Evolutionary conservation across 2,329 filamentous ascomycete species (phyloP), one percentile per base, ranked within the genome.

Genomic region (Alternaria arbusti): DNA sequence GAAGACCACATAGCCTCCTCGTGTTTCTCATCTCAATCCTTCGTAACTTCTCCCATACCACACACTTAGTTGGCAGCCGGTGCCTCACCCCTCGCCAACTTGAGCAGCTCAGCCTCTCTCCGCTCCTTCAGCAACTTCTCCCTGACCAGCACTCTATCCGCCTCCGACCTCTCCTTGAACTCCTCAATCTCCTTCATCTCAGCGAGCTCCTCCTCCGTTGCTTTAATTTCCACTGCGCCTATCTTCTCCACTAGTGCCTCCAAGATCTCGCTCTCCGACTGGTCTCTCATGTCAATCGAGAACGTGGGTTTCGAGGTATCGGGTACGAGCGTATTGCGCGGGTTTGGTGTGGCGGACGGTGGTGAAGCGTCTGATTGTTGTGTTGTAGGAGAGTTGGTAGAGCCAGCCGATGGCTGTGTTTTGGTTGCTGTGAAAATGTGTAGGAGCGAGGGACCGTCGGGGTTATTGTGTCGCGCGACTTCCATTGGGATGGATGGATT

Each of bases 401-500:
- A 59, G 57, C 61, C 44, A 60, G 56, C 7, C 58, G 43, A 67
- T 58, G 17, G 43, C 63, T 67, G 17, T 51, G 68, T 8, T 63
- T 73, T 54, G 68, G 74, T 65, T 66, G 73, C 77, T 36, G 74
- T 72, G 70, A 74, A 79, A 51, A 78, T 73, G 66, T 78, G 70
- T 8, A 74, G 72, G 40, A 69, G 73, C 13, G 70, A 74, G 40
- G 73, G 77, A 50, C 70, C 80, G 47, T 89, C 82, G 40, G 70
- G 65, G 40, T 75, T 68, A 22, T 79, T 73, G 67, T 87, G 89
- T 63, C 92, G 91, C 79, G 91, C 90, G 73, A 97, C 88, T 63
- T 92, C 89, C 87, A 98, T 96, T 46, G 91, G 88, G 49, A 97
- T 81, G 12, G 89, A 83, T 1, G 96, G 96, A 80, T 99, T 99